Conservation (phyloP, 73 alveolate species). For the Tetrahymena elliotti region DNA sequence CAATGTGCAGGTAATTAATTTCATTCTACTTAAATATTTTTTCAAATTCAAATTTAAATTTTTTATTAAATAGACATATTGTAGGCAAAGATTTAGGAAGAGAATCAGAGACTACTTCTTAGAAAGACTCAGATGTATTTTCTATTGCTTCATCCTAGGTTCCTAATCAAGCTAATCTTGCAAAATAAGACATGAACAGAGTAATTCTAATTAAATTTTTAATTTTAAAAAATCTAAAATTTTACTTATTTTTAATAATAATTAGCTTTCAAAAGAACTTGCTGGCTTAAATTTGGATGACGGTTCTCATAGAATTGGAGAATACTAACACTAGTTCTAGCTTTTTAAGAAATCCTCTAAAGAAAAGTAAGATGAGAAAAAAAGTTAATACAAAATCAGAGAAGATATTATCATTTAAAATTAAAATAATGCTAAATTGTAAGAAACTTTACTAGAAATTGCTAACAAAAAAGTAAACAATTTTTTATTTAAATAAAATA, state of each 20-base stretch:
- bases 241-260: not conserved
- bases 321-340: not conserved
- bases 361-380: not conserved
- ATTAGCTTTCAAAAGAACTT: not conserved
- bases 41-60: not conserved
- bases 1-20: not conserved
- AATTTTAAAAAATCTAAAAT: not conserved
- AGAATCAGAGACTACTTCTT: not conserved
- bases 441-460: not conserved
- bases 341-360: not conserved
- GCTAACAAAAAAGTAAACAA: not conserved
- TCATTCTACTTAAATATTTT: not conserved
- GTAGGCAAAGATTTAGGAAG: not conserved
- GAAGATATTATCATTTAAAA: not conserved
- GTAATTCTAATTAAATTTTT: not conserved
- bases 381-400: not conserved
- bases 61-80: not conserved
- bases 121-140: not conserved
- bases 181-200: not conserved
- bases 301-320: not conserved
- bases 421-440: not conserved
- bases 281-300: not conserved
- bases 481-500: no score
- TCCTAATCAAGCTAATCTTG: not conserved
- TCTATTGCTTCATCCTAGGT: not conserved